Evolutionary conservation across 805 yeast species (phyloP), one percentile per base, ranked within the genome.

Genomic region (Spathaspora girioi): DNA sequence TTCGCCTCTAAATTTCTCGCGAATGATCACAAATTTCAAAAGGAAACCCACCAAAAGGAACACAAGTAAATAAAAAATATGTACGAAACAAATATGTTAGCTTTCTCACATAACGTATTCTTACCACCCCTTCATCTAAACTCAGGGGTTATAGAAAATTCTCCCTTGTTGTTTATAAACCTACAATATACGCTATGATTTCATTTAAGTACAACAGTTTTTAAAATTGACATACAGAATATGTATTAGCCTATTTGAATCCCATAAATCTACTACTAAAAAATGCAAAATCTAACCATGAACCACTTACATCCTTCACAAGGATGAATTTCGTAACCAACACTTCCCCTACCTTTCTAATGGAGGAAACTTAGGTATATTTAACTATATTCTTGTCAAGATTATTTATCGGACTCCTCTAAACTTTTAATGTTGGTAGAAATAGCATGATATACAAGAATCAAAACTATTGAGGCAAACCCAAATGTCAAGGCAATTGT

Each of bases 401-500:
- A 20, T 19, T 47, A 20, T 18, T 43, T 26, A 18, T 46, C 46
- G 29, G 47, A 43, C 31, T 53, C 44, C 31, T 53, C 44, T 20
- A 53, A 49, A 20, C 52, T 56, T 44, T 65, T 66, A 47, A 65
- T 58, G 53, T 83, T 83, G 23, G 87, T 78, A 43, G 80, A 68
- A 32, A 86, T 75, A 32, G 84, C 78, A 56, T 90, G 94, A 69
- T 86, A 92, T 2, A 86, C 72, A 44, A 88, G 69, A 38, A 91
- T 87, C 58, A 92, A 75, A 1, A 82, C 77, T 66, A 90, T 78
- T 55, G 94, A 83, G 5, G 81, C 64, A 50, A 90, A 66, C 5
- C 97, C 97, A 58, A 87, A 85, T 11, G 82, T 68, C 45, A 89
- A 77, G 47, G 89, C 96, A 44, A 89, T 71, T 46, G 80, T 70